Evolutionary conservation across 2,329 filamentous ascomycete genomes (phyloP).

Genomic region (Pestalotiopsis sp.): DNA sequence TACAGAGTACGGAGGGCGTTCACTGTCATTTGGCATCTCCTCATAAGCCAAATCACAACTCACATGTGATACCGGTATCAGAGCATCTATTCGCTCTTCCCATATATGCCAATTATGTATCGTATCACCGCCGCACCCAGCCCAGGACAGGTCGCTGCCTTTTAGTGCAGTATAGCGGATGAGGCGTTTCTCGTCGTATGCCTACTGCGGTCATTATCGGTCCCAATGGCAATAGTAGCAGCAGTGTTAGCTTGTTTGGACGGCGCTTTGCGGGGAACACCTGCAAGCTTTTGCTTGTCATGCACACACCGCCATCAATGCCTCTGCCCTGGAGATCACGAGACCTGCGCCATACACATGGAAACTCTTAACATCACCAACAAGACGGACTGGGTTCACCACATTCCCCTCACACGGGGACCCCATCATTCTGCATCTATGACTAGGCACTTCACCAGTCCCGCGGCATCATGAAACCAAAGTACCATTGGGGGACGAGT

Average conservation of each 20-base stretch:
- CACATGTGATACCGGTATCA: too few species aligned
- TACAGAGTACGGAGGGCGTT: too few species aligned
- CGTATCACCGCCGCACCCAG: background rate
- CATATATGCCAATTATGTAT: too few species aligned
- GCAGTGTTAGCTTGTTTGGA: background rate
- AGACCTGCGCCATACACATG: background rate
- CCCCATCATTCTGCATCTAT: conserved; percentile 4
- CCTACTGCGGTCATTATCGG: conserved; percentile 2
- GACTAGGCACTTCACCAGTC: conserved; percentile 1
- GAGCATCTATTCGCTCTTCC: too few species aligned
- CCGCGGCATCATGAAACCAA: background rate
- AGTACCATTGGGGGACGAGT: background rate
- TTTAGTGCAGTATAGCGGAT: background rate
- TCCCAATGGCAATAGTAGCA: background rate
- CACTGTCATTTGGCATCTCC: too few species aligned
- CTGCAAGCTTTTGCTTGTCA: background rate
- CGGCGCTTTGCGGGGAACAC: background rate
- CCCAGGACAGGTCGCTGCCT: background rate
- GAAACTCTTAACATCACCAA: background rate
- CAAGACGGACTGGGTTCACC: background rate
- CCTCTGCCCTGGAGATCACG: background rate
- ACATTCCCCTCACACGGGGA: background rate
- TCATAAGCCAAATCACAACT: too few species aligned
- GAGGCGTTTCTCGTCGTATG: background rate
- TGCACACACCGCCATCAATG: conserved; percentile 3